phyloP scores from a whole-genome alignment of 352 stramenopile genomes.

The Globisporangium megalacanthum region DNA sequence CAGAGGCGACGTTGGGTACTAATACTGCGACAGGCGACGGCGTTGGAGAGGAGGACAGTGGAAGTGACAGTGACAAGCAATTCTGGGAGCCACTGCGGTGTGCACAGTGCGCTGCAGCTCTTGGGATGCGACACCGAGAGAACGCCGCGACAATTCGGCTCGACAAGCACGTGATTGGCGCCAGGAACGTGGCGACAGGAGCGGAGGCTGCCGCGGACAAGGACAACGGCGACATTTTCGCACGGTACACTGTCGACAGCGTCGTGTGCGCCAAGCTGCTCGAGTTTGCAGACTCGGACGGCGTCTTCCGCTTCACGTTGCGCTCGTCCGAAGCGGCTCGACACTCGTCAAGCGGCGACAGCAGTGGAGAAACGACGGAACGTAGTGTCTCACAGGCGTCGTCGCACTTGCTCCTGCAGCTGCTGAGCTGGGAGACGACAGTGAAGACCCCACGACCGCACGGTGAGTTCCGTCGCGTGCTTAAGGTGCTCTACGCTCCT shows the following conservation, averaged over 20 bases:
- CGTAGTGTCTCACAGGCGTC: constrained; percentile 1
- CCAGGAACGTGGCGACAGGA: neutral
- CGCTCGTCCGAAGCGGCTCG: neutral
- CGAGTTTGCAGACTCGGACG: constrained; percentile 63
- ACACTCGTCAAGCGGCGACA: neutral
- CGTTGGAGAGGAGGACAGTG: neutral
- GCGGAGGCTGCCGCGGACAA: too few relatives aligned
- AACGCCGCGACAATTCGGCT: constrained; percentile 43
- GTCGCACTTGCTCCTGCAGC: constrained; percentile 32
- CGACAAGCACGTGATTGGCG: constrained; percentile 52
- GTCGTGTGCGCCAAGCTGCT: constrained; percentile 61
- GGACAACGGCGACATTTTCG: constrained; percentile 34
- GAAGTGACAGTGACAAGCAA: constrained; percentile 17
- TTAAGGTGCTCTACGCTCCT: constrained; percentile 53
- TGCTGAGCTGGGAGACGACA: constrained; percentile 73
- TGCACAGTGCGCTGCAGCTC: constrained; percentile 23
- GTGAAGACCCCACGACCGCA: constrained; percentile 21
- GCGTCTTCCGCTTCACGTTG: constrained; percentile 63
- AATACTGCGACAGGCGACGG: neutral
- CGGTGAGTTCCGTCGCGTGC: constrained; percentile 40
- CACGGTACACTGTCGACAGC: constrained; percentile 67
- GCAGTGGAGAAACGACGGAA: neutral
- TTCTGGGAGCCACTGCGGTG: constrained; percentile 42
- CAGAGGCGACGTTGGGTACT: neutral
- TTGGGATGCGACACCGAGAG: constrained; percentile 37